Conservation (phyloP, 768 basidiomycete genomes). For the Lentinula edodes region DNA sequence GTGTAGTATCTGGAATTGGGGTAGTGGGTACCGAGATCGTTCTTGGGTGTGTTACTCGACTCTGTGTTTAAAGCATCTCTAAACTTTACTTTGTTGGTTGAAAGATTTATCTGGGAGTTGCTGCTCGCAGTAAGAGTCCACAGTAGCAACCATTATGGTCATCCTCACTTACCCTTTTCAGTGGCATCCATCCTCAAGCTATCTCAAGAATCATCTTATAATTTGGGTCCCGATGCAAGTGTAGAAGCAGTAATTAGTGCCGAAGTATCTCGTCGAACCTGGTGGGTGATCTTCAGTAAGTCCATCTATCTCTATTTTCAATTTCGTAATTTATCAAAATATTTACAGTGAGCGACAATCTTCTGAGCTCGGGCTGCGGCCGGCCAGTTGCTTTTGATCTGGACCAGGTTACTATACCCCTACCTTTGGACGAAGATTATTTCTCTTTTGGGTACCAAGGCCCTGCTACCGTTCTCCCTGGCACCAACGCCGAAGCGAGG, state of each 20-base stretch:
- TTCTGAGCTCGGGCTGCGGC: conserved; percentile 9
- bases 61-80: neutral
- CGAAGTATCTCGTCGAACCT: conserved; percentile 11
- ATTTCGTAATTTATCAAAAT: neutral
- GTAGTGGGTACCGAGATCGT: conserved; percentile 11
- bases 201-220: conserved; percentile 8
- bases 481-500: conserved; percentile 1
- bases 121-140: conserved; percentile 10
- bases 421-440: conserved; percentile 10
- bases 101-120: conserved; percentile 9
- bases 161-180: neutral
- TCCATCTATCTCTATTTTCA: neutral
- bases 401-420: conserved; percentile 9
- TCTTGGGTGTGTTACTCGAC: neutral
- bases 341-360: conserved; percentile 9
- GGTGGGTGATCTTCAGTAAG: conserved; percentile 12
- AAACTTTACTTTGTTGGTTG: neutral
- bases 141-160: neutral
- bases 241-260: conserved; percentile 8
- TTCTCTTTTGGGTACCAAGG: conserved; percentile 10
- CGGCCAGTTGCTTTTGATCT: conserved; percentile 8
- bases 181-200: conserved; percentile 11
- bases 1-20: conserved; percentile 11
- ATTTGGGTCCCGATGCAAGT: conserved; percentile 7
- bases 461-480: conserved; percentile 7